These are phyloP conservation scores for Juglanconis oblonga DNA, from an alignment of 2,329 filamentous ascomycete genomes.

Conservation along the genomic window DNA sequence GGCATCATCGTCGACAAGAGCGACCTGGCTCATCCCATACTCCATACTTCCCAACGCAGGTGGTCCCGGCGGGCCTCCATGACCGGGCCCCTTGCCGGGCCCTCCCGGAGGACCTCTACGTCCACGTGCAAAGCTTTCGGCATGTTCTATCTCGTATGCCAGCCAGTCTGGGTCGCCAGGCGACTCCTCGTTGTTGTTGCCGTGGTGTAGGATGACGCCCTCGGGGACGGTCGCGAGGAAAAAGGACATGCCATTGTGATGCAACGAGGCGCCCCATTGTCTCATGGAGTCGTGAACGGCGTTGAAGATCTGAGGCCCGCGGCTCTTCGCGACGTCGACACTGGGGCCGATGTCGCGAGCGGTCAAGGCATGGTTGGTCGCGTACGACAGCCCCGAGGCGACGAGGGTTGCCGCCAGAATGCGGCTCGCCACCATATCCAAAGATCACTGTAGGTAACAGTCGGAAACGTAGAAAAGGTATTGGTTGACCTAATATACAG, in stretches of 20 bases:
- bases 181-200: constrained; percentile 41
- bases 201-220: constrained; percentile 68
- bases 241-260: constrained; percentile 74
- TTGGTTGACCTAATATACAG: no score
- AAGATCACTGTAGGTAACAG: neutral
- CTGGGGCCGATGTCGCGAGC: constrained; percentile 30
- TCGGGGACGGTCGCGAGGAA: constrained; percentile 64
- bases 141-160: constrained; percentile 75
- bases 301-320: constrained; percentile 69
- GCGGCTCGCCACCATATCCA: constrained; percentile 6
- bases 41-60: neutral
- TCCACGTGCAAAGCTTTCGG: constrained; percentile 57
- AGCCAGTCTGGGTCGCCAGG: constrained; percentile 64
- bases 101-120: constrained; percentile 1
- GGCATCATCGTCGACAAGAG: neutral
- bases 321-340: constrained; percentile 38
- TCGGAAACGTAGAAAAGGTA: no score
- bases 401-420: constrained; percentile 8
- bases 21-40: neutral
- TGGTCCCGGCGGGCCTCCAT: neutral
- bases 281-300: constrained; percentile 68
- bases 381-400: constrained; percentile 8
- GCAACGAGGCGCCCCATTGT: constrained; percentile 69
- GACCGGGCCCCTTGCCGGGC: neutral
- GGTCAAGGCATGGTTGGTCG: neutral